A percentile compares a stretch with the other conserved stretches of the same genome.
Evolutionary conservation across 768 basidiomycete species (phyloP).

Genomic region (Serendipita sp.): DNA sequence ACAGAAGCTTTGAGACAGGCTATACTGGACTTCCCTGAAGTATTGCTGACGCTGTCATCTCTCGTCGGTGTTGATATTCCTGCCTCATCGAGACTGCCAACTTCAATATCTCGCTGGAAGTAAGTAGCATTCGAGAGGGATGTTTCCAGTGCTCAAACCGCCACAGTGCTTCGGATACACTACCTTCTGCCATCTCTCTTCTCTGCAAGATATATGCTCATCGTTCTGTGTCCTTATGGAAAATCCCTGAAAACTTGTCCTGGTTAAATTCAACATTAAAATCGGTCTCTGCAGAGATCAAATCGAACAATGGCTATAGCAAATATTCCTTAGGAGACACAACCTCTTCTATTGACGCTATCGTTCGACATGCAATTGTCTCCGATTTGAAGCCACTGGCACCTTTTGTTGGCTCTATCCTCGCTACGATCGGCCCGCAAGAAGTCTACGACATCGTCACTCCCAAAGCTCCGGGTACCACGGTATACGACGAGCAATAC

Average conservation of each 20-base stretch:
- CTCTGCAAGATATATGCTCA: constrained; percentile 79
- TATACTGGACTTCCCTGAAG: constrained; percentile 58
- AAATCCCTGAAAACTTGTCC: constrained; percentile 38
- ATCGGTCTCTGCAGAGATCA: constrained; percentile 20
- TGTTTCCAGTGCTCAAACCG: background rate
- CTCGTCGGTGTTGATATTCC: constrained; percentile 61
- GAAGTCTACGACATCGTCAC: constrained; percentile 81
- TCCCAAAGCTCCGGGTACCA: constrained; percentile 38
- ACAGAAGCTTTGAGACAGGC: constrained; percentile 59
- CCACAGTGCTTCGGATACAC: constrained; percentile 11
- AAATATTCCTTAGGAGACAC: constrained; percentile 19
- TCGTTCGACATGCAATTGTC: constrained; percentile 68
- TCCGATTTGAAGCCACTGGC: constrained; percentile 32
- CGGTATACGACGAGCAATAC: constrained; percentile 54
- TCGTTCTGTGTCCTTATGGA: constrained; percentile 68
- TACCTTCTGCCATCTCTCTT: constrained; percentile 32
- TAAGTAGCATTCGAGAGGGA: background rate
- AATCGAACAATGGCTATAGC: constrained; percentile 18
- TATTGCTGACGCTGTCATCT: constrained; percentile 57
- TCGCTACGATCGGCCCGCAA: constrained; percentile 52
- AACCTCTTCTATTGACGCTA: constrained; percentile 29
- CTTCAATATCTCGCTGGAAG: constrained; percentile 28
- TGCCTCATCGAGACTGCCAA: constrained; percentile 40
- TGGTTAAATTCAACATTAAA: constrained; percentile 58
- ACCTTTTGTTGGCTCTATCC: constrained; percentile 43